Base-by-base conservation (phyloP, 805 yeast species). In the Spathaspora sp. region DNA sequence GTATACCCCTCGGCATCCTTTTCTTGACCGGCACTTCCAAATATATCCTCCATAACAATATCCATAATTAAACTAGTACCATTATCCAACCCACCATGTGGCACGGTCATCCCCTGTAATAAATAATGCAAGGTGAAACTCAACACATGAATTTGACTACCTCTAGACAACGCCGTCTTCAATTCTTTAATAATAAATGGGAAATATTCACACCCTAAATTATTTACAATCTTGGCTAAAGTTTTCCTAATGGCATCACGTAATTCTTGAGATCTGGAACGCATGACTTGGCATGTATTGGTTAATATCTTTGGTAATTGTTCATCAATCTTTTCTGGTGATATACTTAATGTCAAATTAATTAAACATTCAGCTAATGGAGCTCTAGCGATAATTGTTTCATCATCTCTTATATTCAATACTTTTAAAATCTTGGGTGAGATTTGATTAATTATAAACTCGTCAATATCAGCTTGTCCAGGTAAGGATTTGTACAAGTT, bases 1-100 rank as follows among this genome's bases (percentile, higher is more conserved):
- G 80, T 81, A 62, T 94, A 93, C 17, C 91, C 97, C 55, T 91
- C 97, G 5, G 94, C 92, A 57, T 94, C 98, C 64, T 94, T 93
- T 62, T 94, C 98, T 62, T 86, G 87, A 35, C 97, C 96, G 3
- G 96, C 88, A 9, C 86, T 80, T 20, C 99, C 99, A 67, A 94
- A 92, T 3, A 84, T 79, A 62, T 93, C 97, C 62, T 91, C 96
- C 97, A 93, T 93, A 19, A 92, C 76, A 14, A 90, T 74, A 19
- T 81, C 83, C 57, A 86, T 84, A 11, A 92, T 69, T 50, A 86
- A 59, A 1, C 71, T 70, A 3, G 86, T 80, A 10, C 82, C 76
- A 12, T 81, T 85, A 65, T 91, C 94, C 43, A 93, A 70, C 53
- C 89, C 96, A 7, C 96, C 96, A 56, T 81, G 87, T 0, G 62